These are phyloP conservation scores for Amanita inopinata DNA, from an alignment of 768 basidiomycete genomes.

Conservation along the genomic window DNA sequence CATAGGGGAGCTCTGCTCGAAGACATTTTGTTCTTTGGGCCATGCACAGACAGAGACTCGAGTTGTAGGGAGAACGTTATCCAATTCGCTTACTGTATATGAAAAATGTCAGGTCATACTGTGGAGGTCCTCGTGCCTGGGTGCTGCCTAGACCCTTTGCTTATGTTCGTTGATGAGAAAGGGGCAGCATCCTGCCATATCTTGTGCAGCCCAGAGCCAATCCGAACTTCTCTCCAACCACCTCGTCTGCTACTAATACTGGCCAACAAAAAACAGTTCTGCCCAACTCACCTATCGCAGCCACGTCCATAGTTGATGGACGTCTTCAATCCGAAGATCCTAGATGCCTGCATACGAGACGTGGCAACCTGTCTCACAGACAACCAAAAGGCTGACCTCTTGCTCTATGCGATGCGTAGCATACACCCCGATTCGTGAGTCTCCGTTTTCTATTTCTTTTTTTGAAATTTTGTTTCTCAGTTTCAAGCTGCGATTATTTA, in stretches of 20 bases:
- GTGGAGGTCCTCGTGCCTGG: neutral
- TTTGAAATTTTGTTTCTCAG: no score
- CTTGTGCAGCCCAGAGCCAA: neutral
- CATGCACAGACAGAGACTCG: no score
- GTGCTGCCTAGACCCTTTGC: neutral
- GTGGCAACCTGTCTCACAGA: slow-evolving; percentile 47
- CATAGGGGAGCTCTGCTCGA: no score
- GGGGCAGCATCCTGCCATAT: neutral
- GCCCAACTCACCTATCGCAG: neutral
- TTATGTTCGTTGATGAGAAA: neutral
- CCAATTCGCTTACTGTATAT: neutral
- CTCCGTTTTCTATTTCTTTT: slow-evolving; percentile 10
- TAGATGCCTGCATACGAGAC: slow-evolving; percentile 69
- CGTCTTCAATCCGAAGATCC: slow-evolving; percentile 67
- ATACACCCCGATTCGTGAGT: slow-evolving; percentile 62
- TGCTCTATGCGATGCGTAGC: slow-evolving; percentile 76
- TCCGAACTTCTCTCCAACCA: neutral
- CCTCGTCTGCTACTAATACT: neutral
- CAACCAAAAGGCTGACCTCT: slow-evolving; percentile 59
- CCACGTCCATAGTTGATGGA: slow-evolving; percentile 32
- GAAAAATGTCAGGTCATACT: neutral
- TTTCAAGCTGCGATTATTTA: no score
- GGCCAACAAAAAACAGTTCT: neutral
- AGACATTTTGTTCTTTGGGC: no score
- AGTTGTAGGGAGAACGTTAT: neutral